Evolutionary conservation across 208 protist genomes (phyloP), one percentile per base, ranked within the genome.

Genomic region (Acanthamoeba lenticulata): DNA sequence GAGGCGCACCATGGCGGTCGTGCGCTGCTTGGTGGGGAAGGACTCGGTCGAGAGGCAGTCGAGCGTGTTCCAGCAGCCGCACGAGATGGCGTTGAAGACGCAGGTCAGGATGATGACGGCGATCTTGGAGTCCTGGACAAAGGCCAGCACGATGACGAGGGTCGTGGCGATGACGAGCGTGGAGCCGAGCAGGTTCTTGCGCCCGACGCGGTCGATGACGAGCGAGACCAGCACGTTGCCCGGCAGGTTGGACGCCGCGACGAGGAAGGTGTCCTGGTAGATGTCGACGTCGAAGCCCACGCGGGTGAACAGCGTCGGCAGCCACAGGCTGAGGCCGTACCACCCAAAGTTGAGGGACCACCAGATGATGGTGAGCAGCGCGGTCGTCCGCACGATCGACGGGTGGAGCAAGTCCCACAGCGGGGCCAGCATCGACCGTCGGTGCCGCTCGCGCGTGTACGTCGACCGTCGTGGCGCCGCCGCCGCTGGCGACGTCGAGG

Each of bases 301-400:
- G 29, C 57, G 5, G 49, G 69, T 19, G 47, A 95, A 95, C 29
- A 95, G 94, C 1, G 88, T 90, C 11, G 94, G 94, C 86, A 95
- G 55, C 94, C 94, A 95, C 38, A 95, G 57, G 1, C 57, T 95
- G 65, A 95, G 88, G 69, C 94, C 94, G 42, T 95, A 95, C 94
- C 94, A 95, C 15, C 94, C 94, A 44, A 95, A 95, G 27, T 65
- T 94, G 47, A 95, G 57, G 15, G 89, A 44, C 42, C 93, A 95
- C 94, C 94, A 95, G 11, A 88, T 45, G 42, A 95, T 29, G n/a
- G 32, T 32, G 32, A 94, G 85, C 19, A 94, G 29, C 24, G 74
- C 36, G 9, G 94, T 95, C 11, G 94, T 94, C 7, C 94, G 49
- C 17, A 36, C 11, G n/a, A 93, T 44, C 38, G 88, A 72, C 1